Conservation (phyloP, 129 eudicot genomes). For the Daucus carota region DH1_v3.0 NC_030381.2:7345001-7345500, state of each 20-base stretch:
- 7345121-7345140: not conserved
- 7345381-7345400: not conserved
- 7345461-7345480: slow-evolving; percentile 77
- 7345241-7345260: not conserved
- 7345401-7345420: slow-evolving; percentile 69
- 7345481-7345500: slow-evolving; percentile 65
- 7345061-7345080: not conserved
- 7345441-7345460: slow-evolving; percentile 55
- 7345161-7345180: not conserved
- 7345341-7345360: not conserved
- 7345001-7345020: not conserved
- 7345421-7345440: slow-evolving; percentile 52
- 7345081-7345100: not conserved
- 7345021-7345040: not conserved
- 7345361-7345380: not conserved
- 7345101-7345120: not conserved
- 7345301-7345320: not conserved
- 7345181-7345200: not conserved
- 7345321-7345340: not conserved
- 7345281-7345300: not conserved
- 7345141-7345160: not conserved
- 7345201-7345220: not conserved
- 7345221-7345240: not conserved
- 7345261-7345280: not conserved
- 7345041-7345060: not conserved